Evolutionary conservation across 2,329 filamentous ascomycete species (phyloP).

Genomic region (Eutypa lata): DNA sequence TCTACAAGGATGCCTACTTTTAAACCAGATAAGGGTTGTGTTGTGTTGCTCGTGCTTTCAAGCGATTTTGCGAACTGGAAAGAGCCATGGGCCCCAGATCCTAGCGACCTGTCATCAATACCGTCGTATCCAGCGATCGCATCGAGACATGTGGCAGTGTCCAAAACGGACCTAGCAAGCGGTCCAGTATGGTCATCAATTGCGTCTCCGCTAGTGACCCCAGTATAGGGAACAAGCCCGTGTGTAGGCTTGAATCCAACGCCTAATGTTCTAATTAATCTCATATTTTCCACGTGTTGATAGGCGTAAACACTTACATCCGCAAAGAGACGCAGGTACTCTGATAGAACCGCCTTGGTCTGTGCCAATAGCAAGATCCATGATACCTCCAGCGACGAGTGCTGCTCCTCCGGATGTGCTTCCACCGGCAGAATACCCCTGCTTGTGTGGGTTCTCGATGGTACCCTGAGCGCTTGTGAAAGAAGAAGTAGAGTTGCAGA

Average conservation of each 20-base stretch:
- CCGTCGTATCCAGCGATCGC: conserved; percentile 46
- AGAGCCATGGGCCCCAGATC: conserved; percentile 25
- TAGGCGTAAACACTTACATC: conserved; percentile 18
- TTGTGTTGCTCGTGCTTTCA: background rate
- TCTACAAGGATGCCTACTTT: conserved; percentile 43
- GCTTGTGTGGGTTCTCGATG: conserved; percentile 41
- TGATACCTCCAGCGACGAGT: conserved; percentile 39
- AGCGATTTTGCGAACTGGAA: conserved; percentile 22
- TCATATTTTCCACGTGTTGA: background rate
- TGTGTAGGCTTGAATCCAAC: conserved; percentile 44
- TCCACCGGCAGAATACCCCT: conserved; percentile 46
- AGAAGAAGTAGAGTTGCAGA: conserved; percentile 46
- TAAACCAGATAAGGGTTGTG: conserved; percentile 26
- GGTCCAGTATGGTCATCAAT: conserved; percentile 43
- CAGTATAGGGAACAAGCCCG: conserved; percentile 47
- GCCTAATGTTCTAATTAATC: conserved; percentile 20
- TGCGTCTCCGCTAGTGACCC: conserved; percentile 35
- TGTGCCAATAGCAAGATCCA: conserved; percentile 45
- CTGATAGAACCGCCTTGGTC: conserved; percentile 47
- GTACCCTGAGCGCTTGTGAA: conserved; percentile 44
- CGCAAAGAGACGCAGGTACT: conserved; percentile 38
- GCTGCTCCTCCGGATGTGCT: conserved; percentile 46
- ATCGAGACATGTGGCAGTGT: conserved; percentile 38
- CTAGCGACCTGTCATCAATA: conserved; percentile 43
- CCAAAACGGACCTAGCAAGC: conserved; percentile 37